Percentiles rank a stretch among this genome's conserved stretches.
Evolutionary conservation across 371 early-diverging fungal species (phyloP).

Genomic region (Apophysomyces sp.): DNA sequence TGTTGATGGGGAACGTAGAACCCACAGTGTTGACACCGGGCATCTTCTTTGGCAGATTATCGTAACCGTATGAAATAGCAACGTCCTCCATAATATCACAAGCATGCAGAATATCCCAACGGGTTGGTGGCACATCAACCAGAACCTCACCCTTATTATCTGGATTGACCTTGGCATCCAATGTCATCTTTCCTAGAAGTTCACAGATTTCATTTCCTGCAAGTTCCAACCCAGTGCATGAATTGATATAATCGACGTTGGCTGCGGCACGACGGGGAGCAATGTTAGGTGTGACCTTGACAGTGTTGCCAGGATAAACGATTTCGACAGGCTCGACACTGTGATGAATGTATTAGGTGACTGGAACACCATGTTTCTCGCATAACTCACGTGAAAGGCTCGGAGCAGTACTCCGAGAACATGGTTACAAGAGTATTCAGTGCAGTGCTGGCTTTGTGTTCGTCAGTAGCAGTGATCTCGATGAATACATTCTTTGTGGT

Average conservation of each 20-base stretch:
- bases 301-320: conserved; percentile 80
- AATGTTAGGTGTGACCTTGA: conserved; percentile 74
- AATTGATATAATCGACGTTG: conserved; percentile 84
- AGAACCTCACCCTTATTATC: conserved; percentile 62
- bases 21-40: conserved; percentile 88
- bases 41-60: conserved; percentile 86
- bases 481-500: conserved; percentile 98
- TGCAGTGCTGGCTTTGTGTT: conserved; percentile 92
- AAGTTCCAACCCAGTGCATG: conserved; percentile 76
- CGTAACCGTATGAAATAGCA: conserved; percentile 99
- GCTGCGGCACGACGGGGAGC: conserved; percentile 69
- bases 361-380: background rate
- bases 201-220: conserved; percentile 73
- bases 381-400: conserved; percentile 80
- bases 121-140: conserved; percentile 91
- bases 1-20: conserved; percentile 92
- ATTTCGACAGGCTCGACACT: conserved; percentile 93
- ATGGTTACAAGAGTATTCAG: conserved; percentile 92
- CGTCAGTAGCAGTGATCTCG: conserved; percentile 98
- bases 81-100: conserved; percentile 99
- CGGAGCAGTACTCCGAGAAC: conserved; percentile 92
- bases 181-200: conserved; percentile 85
- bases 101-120: conserved; percentile 97
- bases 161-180: conserved; percentile 65
- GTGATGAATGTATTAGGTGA: background rate